Conservation (phyloP, 2,329 filamentous ascomycete genomes). For the Ascochyta fabae region DNA sequence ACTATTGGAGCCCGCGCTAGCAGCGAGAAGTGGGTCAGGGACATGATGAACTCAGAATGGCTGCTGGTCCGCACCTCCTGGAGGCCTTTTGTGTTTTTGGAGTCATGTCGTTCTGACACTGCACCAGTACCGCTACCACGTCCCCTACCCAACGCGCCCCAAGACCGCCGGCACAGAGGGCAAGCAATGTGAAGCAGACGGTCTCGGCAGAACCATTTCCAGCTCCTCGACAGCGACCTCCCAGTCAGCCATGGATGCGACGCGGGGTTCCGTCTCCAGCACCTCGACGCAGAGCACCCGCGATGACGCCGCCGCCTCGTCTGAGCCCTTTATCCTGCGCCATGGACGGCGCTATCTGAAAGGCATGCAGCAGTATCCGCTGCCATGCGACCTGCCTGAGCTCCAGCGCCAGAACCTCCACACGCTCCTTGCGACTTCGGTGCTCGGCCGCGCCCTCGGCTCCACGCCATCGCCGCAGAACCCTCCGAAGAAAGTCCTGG, state of each 20-base stretch:
- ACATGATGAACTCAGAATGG: slow-evolving; percentile 45
- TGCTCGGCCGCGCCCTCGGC: slow-evolving; percentile 82
- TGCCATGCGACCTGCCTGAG: slow-evolving; percentile 86
- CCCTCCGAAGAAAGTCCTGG: slow-evolving; percentile 75
- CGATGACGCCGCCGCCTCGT: slow-evolving; percentile 28
- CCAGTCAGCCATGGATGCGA: slow-evolving; percentile 43
- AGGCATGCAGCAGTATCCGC: slow-evolving; percentile 76
- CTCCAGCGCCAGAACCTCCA: slow-evolving; percentile 86
- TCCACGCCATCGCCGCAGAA: slow-evolving; percentile 69
- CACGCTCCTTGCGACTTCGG: slow-evolving; percentile 79
- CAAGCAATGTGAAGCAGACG: slow-evolving; percentile 49
- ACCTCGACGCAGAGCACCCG: slow-evolving; percentile 44
- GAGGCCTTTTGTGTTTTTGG: slow-evolving; percentile 7
- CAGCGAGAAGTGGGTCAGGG: slow-evolving; percentile 41
- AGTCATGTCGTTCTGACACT: slow-evolving; percentile 6
- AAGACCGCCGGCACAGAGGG: slow-evolving; percentile 38
- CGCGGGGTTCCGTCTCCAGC: slow-evolving; percentile 49
- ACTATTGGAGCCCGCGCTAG: slow-evolving; percentile 41
- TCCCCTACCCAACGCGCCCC: slow-evolving; percentile 27
- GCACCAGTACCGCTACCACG: slow-evolving; percentile 44
- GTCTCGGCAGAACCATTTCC: slow-evolving; percentile 46
- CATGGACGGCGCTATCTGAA: slow-evolving; percentile 85
- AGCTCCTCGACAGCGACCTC: slow-evolving; percentile 19
- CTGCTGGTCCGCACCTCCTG: slow-evolving; percentile 40
- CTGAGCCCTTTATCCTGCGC: slow-evolving; percentile 66